Conservation (phyloP, 2,329 filamentous ascomycete genomes). For the Neopestalotiopsis sp. region DNA sequence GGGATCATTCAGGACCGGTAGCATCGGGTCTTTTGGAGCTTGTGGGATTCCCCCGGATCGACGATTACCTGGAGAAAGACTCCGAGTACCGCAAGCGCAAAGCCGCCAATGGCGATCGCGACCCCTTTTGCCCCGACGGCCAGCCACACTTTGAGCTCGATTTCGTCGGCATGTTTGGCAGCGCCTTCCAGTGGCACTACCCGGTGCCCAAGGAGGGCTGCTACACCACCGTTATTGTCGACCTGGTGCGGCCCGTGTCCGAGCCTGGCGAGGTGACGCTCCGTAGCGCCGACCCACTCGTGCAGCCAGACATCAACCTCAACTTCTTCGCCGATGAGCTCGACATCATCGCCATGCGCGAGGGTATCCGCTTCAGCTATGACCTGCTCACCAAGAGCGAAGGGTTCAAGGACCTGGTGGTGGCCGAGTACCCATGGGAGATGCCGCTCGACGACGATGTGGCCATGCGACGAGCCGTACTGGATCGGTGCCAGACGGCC, state of each 20-base stretch:
- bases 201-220: conserved; percentile 46
- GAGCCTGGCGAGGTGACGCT: conserved; percentile 59
- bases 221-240: conserved; percentile 62
- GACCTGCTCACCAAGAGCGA: conserved; percentile 63
- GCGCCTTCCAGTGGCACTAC: conserved; percentile 54
- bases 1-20: conserved; percentile 43
- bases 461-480: conserved; percentile 58
- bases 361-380: conserved; percentile 60
- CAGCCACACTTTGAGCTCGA: conserved; percentile 68
- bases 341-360: conserved; percentile 61
- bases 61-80: conserved; percentile 54
- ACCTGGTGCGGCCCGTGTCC: conserved; percentile 47
- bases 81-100: conserved; percentile 50
- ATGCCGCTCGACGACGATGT: conserved; percentile 62
- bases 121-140: conserved; percentile 60
- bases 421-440: conserved; percentile 61
- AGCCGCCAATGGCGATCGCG: conserved; percentile 46
- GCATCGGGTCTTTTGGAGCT: conserved; percentile 52
- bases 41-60: conserved; percentile 62
- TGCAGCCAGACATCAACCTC: conserved; percentile 63
- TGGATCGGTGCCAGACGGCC: conserved; percentile 64
- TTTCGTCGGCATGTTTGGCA: conserved; percentile 63
- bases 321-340: conserved; percentile 64
- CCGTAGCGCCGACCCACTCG: conserved; percentile 59
- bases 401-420: conserved; percentile 59